Conservation (phyloP, 768 basidiomycete species). For the Calocera viscosa region DNA sequence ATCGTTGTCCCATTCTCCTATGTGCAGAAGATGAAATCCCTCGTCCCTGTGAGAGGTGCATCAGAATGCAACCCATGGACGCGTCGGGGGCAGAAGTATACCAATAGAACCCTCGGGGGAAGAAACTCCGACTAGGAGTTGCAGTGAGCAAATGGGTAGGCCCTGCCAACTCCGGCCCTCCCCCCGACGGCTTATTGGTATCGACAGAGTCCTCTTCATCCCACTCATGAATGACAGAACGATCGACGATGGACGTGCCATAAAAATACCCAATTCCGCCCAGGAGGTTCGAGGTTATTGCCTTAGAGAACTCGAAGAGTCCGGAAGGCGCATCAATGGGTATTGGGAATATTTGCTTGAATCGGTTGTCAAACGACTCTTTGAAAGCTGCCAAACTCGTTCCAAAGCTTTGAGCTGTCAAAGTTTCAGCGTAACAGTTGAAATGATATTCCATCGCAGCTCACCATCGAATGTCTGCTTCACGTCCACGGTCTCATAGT, state of each 20-base stretch:
- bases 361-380: slow-evolving; percentile 49
- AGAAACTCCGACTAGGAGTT: slow-evolving; percentile 92
- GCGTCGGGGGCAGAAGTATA: slow-evolving; percentile 24
- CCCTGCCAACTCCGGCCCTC: slow-evolving; percentile 40
- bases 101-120: slow-evolving; percentile 97
- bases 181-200: slow-evolving; percentile 30
- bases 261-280: slow-evolving; percentile 95
- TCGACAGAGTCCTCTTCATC: slow-evolving; percentile 55
- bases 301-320: slow-evolving; percentile 60
- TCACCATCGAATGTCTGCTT: slow-evolving; percentile 53
- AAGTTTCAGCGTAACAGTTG: slow-evolving; percentile 2
- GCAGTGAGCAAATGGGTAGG: slow-evolving; percentile 72
- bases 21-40: slow-evolving; percentile 86
- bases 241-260: slow-evolving; percentile 76
- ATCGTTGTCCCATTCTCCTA: slow-evolving; percentile 88
- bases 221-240: slow-evolving; percentile 79
- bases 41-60: slow-evolving; percentile 57
- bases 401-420: slow-evolving; percentile 50
- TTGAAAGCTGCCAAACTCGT: slow-evolving; percentile 56
- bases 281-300: slow-evolving; percentile 78
- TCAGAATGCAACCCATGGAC: background rate
- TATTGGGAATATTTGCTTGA: slow-evolving; percentile 57
- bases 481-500: slow-evolving; percentile 65
- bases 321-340: slow-evolving; percentile 36
- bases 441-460: slow-evolving; percentile 21